Evolutionary conservation across 2,329 filamentous ascomycete species (phyloP), one percentile per base, ranked within the genome.

Genomic region (Samsoniella hepiali): DNA sequence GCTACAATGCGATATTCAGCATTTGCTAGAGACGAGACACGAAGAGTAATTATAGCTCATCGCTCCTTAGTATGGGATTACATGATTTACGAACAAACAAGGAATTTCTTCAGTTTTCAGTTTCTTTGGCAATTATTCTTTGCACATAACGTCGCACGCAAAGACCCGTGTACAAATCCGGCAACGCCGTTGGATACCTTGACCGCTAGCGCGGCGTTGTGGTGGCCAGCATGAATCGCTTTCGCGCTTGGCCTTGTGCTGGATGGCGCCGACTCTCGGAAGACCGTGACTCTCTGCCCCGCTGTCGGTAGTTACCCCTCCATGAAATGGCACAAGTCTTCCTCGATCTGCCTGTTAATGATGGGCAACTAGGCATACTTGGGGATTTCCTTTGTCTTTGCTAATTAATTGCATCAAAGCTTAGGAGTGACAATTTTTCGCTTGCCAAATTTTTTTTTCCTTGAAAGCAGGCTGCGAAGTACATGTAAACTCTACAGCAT

Each of bases 151-250:
- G 22, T 22, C 22, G 22, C 22, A 1, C 22, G 22, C 22, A 22
- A 44, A 44, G 15, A 10, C 22, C 56, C 36, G 59, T 63, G 66
- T 65, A 66, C 67, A 65, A 67, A 58, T 57, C 42, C 65, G 61
- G 67, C n/a, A 44, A 47, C 22, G 47, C 27, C 32, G 11, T 29
- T 17, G 27, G 50, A 17, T 11, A 66, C 60, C 63, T 40, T n/a
- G 29, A 40, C 15, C 22, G 44, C 29, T 58, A 58, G 42, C 44
- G 42, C 36, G 50, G 34, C 5, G 34, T 29, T 40, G 42, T 29
- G 32, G 56, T n/a, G 44, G 45, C 45, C 27, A 49, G 22, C 9
- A 31, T 53, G 58, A 53, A 60, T 42, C 27, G 47, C 7, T 29
- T 10, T 38, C 42, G 34, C 47, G n/a, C 17, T 22, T 34, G 55